Conservation (phyloP, 2,329 filamentous ascomycete species). For the Chrysoporthe puriensis region DNA sequence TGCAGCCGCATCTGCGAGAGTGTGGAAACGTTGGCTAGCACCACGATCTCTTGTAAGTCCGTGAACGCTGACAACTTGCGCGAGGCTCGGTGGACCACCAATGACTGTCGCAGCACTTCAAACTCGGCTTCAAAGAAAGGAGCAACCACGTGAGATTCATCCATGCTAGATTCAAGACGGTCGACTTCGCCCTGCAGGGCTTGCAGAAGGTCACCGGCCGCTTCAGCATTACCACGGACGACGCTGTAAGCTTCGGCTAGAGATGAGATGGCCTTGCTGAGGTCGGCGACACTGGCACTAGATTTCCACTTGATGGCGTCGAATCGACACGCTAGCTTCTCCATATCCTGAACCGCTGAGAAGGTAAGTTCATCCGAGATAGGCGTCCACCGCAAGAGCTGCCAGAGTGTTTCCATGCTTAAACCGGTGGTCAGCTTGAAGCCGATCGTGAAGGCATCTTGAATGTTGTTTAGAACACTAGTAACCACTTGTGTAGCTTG, state of each 20-base stretch:
- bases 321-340: constrained; percentile 61
- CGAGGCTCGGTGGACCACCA: constrained; percentile 44
- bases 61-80: constrained; percentile 32
- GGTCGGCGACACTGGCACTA: constrained; percentile 52
- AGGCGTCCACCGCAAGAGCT: constrained; percentile 66
- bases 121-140: constrained; percentile 61
- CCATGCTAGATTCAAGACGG: constrained; percentile 52
- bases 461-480: constrained; percentile 47
- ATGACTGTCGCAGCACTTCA: constrained; percentile 58
- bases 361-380: constrained; percentile 52
- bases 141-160: constrained; percentile 43
- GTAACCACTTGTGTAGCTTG: constrained; percentile 44
- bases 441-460: constrained; percentile 65
- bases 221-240: constrained; percentile 50
- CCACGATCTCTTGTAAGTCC: constrained; percentile 45
- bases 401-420: constrained; percentile 82
- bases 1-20: constrained; percentile 48
- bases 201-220: constrained; percentile 52
- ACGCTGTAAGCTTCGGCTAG: constrained; percentile 60
- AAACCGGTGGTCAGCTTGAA: constrained; percentile 77
- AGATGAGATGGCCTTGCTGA: constrained; percentile 57
- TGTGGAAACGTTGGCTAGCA: constrained; percentile 53
- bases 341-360: constrained; percentile 53
- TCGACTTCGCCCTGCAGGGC: constrained; percentile 56
- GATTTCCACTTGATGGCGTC: constrained; percentile 65